A percentile compares a stretch with the other conserved stretches of the same genome.
phyloP scores from a whole-genome alignment of 1,284 basidiomycete species.

The Melampsora larici-populina region DNA sequence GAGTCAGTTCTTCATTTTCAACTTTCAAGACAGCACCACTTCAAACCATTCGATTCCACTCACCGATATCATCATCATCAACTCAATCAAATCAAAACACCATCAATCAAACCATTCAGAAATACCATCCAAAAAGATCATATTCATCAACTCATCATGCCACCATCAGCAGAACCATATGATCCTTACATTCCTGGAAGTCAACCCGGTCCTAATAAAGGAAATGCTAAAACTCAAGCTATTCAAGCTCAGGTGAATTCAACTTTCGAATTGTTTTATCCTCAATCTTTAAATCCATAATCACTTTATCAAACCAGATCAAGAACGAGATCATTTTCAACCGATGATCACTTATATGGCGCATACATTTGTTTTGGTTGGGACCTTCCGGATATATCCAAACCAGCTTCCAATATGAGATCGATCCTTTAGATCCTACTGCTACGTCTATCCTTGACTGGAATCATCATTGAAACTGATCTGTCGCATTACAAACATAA shows the following conservation, averaged over 20 bases:
- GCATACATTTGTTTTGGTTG: background rate
- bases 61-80: no score
- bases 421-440: no score
- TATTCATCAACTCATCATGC: conserved; percentile 37
- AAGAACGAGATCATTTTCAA: background rate
- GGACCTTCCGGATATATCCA: background rate
- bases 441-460: no score
- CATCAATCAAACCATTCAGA: no score
- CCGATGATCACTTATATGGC: background rate
- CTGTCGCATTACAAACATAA: no score
- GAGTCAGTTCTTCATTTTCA: no score
- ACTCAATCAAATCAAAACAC: no score
- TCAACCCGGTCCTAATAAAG: conserved; percentile 53
- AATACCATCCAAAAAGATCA: no score
- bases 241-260: conserved; percentile 70
- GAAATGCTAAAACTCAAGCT: conserved; percentile 67
- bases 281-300: background rate
- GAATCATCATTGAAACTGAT: no score
- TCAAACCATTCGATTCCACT: no score
- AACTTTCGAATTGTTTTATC: background rate
- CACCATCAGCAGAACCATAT: conserved; percentile 66
- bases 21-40: no score
- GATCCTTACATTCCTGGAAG: conserved; percentile 89
- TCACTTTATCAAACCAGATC: background rate
- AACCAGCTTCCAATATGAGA: no score